Percentiles rank a stretch among this genome's conserved stretches.
phyloP scores from a whole-genome alignment of 495 filamentous ascomycete genomes.

The Penicillium manginii region DNA sequence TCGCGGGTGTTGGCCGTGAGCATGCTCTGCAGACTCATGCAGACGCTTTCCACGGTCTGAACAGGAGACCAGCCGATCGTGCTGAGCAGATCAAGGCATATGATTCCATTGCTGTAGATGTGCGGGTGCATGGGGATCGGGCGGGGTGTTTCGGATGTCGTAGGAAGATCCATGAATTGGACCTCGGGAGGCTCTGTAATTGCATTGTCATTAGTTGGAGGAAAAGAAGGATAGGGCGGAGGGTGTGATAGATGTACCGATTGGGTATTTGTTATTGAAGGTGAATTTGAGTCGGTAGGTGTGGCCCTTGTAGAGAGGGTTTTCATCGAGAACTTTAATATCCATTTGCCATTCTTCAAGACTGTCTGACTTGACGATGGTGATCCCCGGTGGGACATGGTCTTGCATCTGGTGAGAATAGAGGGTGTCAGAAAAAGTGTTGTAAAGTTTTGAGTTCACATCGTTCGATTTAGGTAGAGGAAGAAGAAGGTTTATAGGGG shows the following conservation, averaged over 20 bases:
- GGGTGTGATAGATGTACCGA: conserved; percentile 58
- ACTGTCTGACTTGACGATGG: conserved; percentile 76
- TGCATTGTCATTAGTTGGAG: conserved; percentile 27
- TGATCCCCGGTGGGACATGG: conserved; percentile 69
- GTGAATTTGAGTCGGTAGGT: conserved; percentile 85
- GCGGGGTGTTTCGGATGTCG: conserved; percentile 51
- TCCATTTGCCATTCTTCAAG: conserved; percentile 93
- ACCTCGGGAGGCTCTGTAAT: conserved; percentile 86
- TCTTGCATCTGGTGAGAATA: conserved; percentile 43
- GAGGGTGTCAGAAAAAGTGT: background rate
- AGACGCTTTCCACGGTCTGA: conserved; percentile 94
- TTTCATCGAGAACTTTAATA: conserved; percentile 86
- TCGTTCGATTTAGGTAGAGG: background rate
- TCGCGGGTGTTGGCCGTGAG: conserved; percentile 90
- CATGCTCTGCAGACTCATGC: conserved; percentile 99
- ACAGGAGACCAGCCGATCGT: conserved; percentile 90
- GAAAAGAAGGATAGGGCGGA: background rate
- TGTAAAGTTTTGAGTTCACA: background rate
- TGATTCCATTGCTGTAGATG: conserved; percentile 97
- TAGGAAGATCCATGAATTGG: conserved; percentile 67
- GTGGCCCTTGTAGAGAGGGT: conserved; percentile 84
- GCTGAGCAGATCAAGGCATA: conserved; percentile 93
- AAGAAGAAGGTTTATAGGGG: background rate
- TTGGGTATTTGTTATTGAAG: conserved; percentile 84
- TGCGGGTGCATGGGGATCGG: conserved; percentile 95